Conservation (phyloP, 371 early-diverging fungal species). For the Mucor racemosus region DNA sequence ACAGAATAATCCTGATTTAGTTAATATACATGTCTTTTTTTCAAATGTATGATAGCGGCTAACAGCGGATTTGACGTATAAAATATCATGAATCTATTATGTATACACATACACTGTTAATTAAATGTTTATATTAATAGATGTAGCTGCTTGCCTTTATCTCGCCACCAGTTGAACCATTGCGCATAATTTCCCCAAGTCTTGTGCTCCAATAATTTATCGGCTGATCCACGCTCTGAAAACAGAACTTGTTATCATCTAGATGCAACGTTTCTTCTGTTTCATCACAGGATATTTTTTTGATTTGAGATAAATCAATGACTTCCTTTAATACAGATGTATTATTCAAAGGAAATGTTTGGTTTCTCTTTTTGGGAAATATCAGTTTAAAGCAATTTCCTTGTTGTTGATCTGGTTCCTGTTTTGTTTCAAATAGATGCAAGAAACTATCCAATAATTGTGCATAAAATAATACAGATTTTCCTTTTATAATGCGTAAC, state of each 20-base stretch:
- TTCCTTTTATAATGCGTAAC: neutral
- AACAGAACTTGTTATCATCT: neutral
- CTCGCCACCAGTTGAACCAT: neutral
- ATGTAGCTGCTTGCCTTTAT: neutral
- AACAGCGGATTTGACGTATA: neutral
- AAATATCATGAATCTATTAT: neutral
- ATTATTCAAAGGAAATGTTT: neutral
- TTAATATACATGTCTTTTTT: slow-evolving; percentile 10
- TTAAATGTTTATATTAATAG: slow-evolving; percentile 1
- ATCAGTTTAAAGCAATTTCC: neutral
- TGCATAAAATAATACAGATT: neutral
- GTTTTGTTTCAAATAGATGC: neutral
- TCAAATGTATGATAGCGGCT: slow-evolving; percentile 2
- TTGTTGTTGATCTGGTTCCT: neutral
- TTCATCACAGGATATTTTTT: neutral
- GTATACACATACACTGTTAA: too few species aligned
- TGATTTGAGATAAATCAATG: neutral
- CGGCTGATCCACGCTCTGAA: neutral
- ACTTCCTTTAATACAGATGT: neutral
- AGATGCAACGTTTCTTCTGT: neutral
- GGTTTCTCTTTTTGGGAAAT: neutral
- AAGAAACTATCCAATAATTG: neutral
- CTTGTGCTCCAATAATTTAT: neutral
- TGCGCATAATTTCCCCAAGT: neutral
- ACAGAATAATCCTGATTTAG: slow-evolving; percentile 9